Evolutionary conservation across 176 grass and related monocot species (phyloP).

Genomic region (Ampelocalamus luodianensis): DNA sequence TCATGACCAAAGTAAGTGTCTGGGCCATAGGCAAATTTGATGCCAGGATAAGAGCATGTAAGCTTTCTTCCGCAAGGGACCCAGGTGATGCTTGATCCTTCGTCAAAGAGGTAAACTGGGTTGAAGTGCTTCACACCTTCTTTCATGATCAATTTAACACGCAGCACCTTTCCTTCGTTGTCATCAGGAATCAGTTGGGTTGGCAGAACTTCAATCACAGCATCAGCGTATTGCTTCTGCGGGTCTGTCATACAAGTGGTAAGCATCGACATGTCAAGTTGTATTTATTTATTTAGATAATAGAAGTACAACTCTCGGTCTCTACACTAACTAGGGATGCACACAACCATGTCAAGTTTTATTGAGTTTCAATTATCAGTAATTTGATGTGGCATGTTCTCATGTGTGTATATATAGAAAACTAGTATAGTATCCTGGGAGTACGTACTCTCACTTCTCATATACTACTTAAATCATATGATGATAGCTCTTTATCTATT

Average conservation of each 20-base stretch:
- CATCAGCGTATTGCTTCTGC: conserved; percentile 88
- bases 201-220: conserved; percentile 86
- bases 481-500: too few relatives aligned
- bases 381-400: conserved; percentile 19
- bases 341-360: conserved; percentile 19
- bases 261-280: conserved; percentile 18
- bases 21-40: conserved; percentile 81
- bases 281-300: too few relatives aligned
- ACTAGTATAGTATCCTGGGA: too few relatives aligned
- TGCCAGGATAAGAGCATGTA: conserved; percentile 89
- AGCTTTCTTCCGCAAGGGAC: conserved; percentile 91
- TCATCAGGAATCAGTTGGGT: conserved; percentile 88
- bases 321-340: too few relatives aligned
- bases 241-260: conserved; percentile 62
- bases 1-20: conserved; percentile 77
- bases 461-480: too few relatives aligned
- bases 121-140: conserved; percentile 76
- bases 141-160: conserved; percentile 83
- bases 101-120: conserved; percentile 90
- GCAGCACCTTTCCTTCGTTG: conserved; percentile 81
- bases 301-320: too few relatives aligned
- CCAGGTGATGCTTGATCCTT: conserved; percentile 87
- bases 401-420: too few relatives aligned
- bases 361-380: conserved; percentile 14
- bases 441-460: too few relatives aligned